Evolutionary conservation across 169 alveolate genomes (phyloP).

Genomic region (Eimeria sp.): DNA sequence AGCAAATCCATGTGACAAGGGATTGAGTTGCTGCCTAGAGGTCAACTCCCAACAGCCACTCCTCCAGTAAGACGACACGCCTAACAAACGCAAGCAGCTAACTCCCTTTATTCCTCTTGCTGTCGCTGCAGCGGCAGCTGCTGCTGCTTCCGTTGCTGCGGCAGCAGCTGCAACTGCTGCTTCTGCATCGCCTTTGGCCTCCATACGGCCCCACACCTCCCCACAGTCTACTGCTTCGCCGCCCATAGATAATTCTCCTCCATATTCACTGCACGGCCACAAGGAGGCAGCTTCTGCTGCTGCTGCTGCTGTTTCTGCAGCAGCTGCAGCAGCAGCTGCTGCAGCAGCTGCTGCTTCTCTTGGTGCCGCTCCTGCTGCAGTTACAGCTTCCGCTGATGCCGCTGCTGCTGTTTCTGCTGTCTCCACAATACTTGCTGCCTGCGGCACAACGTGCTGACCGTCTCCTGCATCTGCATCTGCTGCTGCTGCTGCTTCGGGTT

Average conservation of each 20-base stretch:
- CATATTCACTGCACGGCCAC: background rate
- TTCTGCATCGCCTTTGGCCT: background rate
- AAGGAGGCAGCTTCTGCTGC: background rate
- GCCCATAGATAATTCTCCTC: background rate
- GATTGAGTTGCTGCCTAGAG: slow-evolving; percentile 32
- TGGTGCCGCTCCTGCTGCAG: slow-evolving; percentile 35
- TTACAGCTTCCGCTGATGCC: slow-evolving; percentile 22
- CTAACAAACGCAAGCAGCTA: background rate
- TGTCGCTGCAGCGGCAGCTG: background rate
- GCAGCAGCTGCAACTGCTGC: background rate
- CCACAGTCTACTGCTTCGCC: background rate
- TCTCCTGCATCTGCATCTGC: background rate
- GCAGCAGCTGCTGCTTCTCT: background rate
- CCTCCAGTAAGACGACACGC: slow-evolving; percentile 18
- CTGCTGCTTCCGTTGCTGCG: slow-evolving; percentile 18
- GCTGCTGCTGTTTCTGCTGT: slow-evolving; percentile 37
- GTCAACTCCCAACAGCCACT: slow-evolving; percentile 36
- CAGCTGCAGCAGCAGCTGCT: background rate
- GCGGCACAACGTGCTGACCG: background rate
- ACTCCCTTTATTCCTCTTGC: background rate
- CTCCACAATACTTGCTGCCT: background rate
- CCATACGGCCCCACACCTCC: background rate
- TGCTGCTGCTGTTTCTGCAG: slow-evolving; percentile 16
- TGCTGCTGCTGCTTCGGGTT: background rate
- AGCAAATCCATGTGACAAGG: slow-evolving; percentile 19